phyloP scores from a whole-genome alignment of 2,329 filamentous ascomycete genomes.

The Fusarium avenaceum region DNA sequence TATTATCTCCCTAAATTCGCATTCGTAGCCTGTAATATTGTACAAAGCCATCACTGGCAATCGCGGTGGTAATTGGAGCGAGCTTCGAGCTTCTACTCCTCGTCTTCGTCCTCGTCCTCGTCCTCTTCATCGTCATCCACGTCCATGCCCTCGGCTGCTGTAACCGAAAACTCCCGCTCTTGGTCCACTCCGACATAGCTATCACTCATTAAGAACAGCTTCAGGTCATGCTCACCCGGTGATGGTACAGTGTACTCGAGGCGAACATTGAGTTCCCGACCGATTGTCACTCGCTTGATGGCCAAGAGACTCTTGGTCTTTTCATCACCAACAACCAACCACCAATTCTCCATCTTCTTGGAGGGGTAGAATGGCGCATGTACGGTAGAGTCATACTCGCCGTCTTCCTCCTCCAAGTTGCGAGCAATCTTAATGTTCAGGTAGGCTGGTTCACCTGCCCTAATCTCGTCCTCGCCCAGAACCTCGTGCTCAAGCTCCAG shows the following conservation, averaged over 20 bases:
- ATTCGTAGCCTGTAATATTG: conserved; percentile 52
- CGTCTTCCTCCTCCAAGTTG: conserved; percentile 75
- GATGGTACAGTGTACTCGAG: conserved; percentile 91
- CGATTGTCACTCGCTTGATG: conserved; percentile 94
- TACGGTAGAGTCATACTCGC: conserved; percentile 82
- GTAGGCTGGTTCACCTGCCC: conserved; percentile 83
- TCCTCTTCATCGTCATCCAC: conserved; percentile 91
- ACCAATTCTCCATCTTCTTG: conserved; percentile 98
- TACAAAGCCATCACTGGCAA: conserved; percentile 50
- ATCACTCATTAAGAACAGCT: conserved; percentile 96
- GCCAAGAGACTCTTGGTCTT: conserved; percentile 87
- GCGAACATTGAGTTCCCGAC: conserved; percentile 79
- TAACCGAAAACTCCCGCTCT: conserved; percentile 88
- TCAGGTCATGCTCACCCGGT: conserved; percentile 87
- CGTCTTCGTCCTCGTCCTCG: conserved; percentile 71
- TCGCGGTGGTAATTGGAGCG: conserved; percentile 33
- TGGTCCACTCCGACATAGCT: conserved; percentile 98
- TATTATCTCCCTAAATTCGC: conserved; percentile 48
- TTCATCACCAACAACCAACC: conserved; percentile 96
- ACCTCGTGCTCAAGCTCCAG: conserved; percentile 91
- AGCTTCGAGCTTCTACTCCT: conserved; percentile 36
- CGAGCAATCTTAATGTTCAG: conserved; percentile 88
- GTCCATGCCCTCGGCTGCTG: conserved; percentile 92
- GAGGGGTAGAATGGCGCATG: conserved; percentile 95
- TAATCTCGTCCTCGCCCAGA: conserved; percentile 83